A percentile compares a stretch with the other conserved stretches of the same genome.
Conservation (phyloP, 2,329 filamentous ascomycete species). For the Apiospora phragmitis region DNA sequence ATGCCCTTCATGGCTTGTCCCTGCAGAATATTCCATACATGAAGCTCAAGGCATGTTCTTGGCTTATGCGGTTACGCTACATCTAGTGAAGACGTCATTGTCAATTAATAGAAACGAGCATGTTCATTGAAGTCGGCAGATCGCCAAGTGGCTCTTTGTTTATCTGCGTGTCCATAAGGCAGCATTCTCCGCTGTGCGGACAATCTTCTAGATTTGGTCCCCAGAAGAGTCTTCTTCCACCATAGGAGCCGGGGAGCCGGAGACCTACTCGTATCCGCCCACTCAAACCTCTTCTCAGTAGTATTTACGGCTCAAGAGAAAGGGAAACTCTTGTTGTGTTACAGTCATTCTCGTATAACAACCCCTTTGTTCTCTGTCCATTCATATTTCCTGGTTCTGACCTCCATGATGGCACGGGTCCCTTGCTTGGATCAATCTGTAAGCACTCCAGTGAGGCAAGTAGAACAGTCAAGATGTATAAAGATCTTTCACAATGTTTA, state of each 20-base stretch:
- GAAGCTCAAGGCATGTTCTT: background rate
- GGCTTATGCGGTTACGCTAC: background rate
- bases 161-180: background rate
- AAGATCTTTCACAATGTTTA: background rate
- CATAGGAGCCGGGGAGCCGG: background rate
- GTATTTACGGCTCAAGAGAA: background rate
- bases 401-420: background rate
- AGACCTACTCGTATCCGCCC: background rate
- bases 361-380: background rate
- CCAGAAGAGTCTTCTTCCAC: background rate
- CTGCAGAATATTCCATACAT: background rate
- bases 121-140: background rate
- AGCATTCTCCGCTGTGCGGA: background rate
- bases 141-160: background rate
- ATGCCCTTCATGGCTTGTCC: background rate
- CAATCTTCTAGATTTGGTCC: background rate
- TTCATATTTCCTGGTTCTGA: background rate
- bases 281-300: background rate
- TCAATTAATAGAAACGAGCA: background rate
- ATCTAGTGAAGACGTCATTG: background rate
- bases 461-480: slow-evolving; percentile 10
- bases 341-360: background rate
- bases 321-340: background rate
- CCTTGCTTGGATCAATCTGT: background rate
- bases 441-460: background rate